phyloP scores from a whole-genome alignment of 2,329 filamentous ascomycete genomes.

The Fusarium papillatum region DNA sequence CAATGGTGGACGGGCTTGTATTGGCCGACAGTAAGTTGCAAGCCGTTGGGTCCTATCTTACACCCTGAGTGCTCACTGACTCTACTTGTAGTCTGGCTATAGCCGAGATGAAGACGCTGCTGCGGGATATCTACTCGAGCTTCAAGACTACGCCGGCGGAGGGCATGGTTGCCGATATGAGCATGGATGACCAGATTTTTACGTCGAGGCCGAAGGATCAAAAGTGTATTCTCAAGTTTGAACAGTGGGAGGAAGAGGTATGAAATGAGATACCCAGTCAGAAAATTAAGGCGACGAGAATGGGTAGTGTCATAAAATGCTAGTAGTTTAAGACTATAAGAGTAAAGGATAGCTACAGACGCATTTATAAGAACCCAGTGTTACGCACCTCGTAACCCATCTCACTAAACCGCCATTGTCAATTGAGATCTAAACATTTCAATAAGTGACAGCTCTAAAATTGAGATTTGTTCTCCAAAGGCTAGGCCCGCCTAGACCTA shows the following conservation, averaged over 20 bases:
- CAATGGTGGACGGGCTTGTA: constrained; percentile 26
- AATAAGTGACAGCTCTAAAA: too few relatives aligned
- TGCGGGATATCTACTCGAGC: constrained; percentile 22
- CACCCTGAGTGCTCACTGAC: not conserved
- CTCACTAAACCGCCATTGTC: not conserved
- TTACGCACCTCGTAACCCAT: not conserved
- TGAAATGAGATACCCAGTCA: not conserved
- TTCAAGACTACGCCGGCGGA: constrained; percentile 9
- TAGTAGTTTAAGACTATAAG: not conserved
- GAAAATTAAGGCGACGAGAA: too few relatives aligned
- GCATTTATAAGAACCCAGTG: not conserved
- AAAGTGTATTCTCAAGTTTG: constrained; percentile 26
- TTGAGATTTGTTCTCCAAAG: too few relatives aligned
- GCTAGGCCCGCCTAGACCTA: too few relatives aligned
- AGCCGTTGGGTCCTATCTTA: too few relatives aligned
- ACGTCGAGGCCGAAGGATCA: constrained; percentile 35
- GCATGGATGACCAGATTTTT: constrained; percentile 35
- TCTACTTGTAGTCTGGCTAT: constrained; percentile 11
- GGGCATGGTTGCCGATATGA: constrained; percentile 20
- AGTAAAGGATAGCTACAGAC: too few relatives aligned
- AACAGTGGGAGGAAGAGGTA: constrained; percentile 6
- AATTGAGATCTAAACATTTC: too few relatives aligned
- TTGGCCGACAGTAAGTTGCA: constrained; percentile 35
- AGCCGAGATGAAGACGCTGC: constrained; percentile 30
- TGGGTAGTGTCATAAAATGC: not conserved